Conservation (phyloP, 2,329 filamentous ascomycete species). For the Nemania sp. region DNA sequence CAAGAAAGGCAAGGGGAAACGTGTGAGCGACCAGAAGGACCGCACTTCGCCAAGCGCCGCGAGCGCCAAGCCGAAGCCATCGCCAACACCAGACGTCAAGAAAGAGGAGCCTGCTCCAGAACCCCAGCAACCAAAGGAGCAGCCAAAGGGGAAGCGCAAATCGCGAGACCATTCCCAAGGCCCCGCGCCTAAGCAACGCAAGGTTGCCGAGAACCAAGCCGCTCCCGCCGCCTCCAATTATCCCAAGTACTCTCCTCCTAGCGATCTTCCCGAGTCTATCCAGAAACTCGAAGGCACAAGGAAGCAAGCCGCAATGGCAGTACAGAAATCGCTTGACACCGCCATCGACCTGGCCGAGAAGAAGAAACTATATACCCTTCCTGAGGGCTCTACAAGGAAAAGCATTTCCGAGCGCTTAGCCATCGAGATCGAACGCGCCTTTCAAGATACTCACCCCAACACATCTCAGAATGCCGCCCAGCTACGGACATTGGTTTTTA, state of each 20-base stretch:
- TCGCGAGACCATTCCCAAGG: conserved; percentile 59
- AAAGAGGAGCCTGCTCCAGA: conserved; percentile 46
- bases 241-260: conserved; percentile 52
- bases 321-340: conserved; percentile 70
- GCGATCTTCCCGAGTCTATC: conserved; percentile 55
- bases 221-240: conserved; percentile 42
- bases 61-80: conserved; percentile 44
- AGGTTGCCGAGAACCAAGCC: conserved; percentile 55
- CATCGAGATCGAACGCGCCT: conserved; percentile 77
- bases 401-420: conserved; percentile 70
- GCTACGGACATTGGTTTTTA: conserved; percentile 77
- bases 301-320: conserved; percentile 67
- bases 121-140: too few relatives aligned
- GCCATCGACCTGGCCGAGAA: conserved; percentile 70
- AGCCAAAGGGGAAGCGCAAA: conserved; percentile 60
- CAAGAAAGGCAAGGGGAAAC: conserved; percentile 67
- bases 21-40: conserved; percentile 65
- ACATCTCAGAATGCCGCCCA: conserved; percentile 61
- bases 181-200: conserved; percentile 53
- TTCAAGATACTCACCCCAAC: conserved; percentile 58
- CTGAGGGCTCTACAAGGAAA: conserved; percentile 65
- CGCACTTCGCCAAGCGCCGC: conserved; percentile 48
- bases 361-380: conserved; percentile 63
- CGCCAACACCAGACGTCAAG: conserved; percentile 41
- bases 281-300: conserved; percentile 64